Percentiles rank a stretch among this genome's conserved stretches.
These are phyloP conservation scores for Colletotrichum ledebouriae DNA, from an alignment of 2,329 filamentous ascomycete species.

Conservation along the genomic window DNA sequence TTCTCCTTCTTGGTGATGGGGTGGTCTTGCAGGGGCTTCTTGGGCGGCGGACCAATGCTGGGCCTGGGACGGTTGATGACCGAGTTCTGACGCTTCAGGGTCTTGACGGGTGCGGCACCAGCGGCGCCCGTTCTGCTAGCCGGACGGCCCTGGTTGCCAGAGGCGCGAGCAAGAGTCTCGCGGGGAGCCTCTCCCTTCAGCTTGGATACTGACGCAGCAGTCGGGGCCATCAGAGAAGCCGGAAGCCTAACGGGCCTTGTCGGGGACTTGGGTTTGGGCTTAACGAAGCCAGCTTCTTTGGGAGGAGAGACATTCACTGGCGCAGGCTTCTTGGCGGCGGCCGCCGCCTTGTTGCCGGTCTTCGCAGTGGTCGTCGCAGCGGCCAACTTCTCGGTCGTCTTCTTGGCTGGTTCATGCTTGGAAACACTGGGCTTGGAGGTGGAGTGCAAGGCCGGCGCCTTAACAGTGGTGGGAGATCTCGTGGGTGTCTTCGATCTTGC, in stretches of 20 bases:
- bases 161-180: constrained; percentile 43
- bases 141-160: constrained; percentile 56
- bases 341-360: constrained; percentile 49
- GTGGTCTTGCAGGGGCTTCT: constrained; percentile 65
- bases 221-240: constrained; percentile 76
- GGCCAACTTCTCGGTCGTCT: constrained; percentile 52
- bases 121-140: constrained; percentile 61
- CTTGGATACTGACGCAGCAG: constrained; percentile 77
- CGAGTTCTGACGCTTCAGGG: constrained; percentile 61
- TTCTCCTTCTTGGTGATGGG: constrained; percentile 63
- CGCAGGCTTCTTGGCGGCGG: constrained; percentile 58
- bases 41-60: constrained; percentile 71
- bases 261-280: constrained; percentile 75
- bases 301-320: constrained; percentile 56
- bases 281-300: constrained; percentile 61
- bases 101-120: constrained; percentile 48
- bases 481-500: constrained; percentile 50
- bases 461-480: constrained; percentile 55
- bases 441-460: constrained; percentile 54
- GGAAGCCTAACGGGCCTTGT: constrained; percentile 77
- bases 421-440: constrained; percentile 45
- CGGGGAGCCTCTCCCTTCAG: constrained; percentile 50
- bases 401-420: constrained; percentile 44
- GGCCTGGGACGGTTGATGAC: constrained; percentile 61
- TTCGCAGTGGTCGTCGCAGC: constrained; percentile 47